Evolutionary conservation across 2,329 filamentous ascomycete species (phyloP), one percentile per base, ranked within the genome.

Genomic region (Epichloe scottii): DNA sequence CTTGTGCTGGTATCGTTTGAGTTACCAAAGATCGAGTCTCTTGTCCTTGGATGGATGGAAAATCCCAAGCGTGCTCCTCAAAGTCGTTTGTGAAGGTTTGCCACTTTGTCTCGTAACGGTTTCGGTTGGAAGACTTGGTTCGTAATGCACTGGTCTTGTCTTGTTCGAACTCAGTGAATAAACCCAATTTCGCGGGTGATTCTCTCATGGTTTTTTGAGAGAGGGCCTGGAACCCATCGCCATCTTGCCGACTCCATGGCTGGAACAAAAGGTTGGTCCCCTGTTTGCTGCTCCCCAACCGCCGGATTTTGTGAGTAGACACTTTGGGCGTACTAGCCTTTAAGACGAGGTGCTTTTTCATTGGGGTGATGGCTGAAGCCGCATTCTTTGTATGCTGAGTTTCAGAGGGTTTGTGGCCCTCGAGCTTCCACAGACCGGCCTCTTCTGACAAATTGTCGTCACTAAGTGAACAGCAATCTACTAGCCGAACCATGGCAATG

Each of bases 291-390:
- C 59, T 40, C 26, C 57, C 56, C 8, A 68, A 58, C 7, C 62
- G 62, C 21, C 66, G 63, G 19, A 68, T 59, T 52, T 61, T 64
- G 38, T 61, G 63, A 8, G 50, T 56, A 30, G 61, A 58, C 15
- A 8, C 26, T 15, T 58, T 50, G 34, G 59, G 61, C 15, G 52
- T 44, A 15, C 57, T 53, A 15, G 59, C 52, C 21, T 63, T 65
- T 7, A 59, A 55, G 26, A 59, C 50, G 8, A 59, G 56, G n/a
- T 56, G 38, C 48, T 58, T 57, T 42, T 51, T 51, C n/a, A n/a
- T 49, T 43, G 39, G 49, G n/a, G 40, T 50, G n/a, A 14, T 15
- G 5, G 7, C n/a, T n/a, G 26, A 38, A 23, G 23, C 7, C 6
- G 23, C 41, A 21, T 33, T n/a, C 15, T 35, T 35, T 7, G 17